phyloP scores from a whole-genome alignment of 2,329 filamentous ascomycete species.

The Exophiala spinifera region DNA sequence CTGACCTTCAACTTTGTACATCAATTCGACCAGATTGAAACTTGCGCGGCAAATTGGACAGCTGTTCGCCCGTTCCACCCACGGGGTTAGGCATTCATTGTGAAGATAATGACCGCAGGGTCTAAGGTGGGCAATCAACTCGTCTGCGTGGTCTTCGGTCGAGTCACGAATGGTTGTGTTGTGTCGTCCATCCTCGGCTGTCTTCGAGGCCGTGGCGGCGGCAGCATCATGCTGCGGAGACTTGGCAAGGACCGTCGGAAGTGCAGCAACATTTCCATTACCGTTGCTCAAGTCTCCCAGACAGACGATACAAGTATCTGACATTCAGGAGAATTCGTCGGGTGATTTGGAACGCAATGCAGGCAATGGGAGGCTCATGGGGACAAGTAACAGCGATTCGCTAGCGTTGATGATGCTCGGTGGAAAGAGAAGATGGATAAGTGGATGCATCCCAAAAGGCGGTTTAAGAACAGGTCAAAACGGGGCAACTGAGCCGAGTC shows the following conservation, averaged over 20 bases:
- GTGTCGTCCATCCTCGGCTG: constrained; percentile 31
- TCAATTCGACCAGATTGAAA: constrained; percentile 87
- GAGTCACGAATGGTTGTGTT: constrained; percentile 26
- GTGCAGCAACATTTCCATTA: constrained; percentile 49
- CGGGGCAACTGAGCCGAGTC: constrained; percentile 5
- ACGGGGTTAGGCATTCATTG: constrained; percentile 86
- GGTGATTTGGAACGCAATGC: constrained; percentile 26
- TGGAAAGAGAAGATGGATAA: constrained; percentile 20
- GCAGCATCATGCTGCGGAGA: constrained; percentile 28
- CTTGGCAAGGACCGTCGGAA: constrained; percentile 43
- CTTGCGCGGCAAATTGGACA: constrained; percentile 92
- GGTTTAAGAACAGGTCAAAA: constrained; percentile 5
- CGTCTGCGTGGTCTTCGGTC: constrained; percentile 29
- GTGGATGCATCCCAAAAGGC: constrained; percentile 4
- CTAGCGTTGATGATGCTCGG: constrained; percentile 12
- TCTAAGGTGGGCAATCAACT: constrained; percentile 57
- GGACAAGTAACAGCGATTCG: constrained; percentile 9
- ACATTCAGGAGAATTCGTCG: constrained; percentile 42
- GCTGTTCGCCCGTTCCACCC: constrained; percentile 95
- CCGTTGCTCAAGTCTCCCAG: constrained; percentile 65
- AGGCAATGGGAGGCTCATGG: constrained; percentile 18
- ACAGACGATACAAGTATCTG: constrained; percentile 69
- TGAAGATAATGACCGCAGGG: constrained; percentile 91
- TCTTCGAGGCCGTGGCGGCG: constrained; percentile 33
- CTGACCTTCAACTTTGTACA: constrained; percentile 75